Base-by-base conservation (phyloP, 257 asterid species). In the Petunia secreta region DNA sequence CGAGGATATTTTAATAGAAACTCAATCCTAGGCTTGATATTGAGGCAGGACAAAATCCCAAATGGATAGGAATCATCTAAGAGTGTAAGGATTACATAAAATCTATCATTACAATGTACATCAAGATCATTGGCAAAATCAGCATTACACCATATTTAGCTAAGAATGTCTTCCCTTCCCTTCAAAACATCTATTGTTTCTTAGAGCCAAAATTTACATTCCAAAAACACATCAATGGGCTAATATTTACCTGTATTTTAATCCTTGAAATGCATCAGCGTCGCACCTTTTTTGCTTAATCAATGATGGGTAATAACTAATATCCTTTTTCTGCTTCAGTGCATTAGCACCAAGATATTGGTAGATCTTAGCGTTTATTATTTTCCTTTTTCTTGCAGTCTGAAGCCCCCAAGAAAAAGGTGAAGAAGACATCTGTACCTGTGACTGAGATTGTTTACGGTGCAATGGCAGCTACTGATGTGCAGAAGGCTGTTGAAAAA, bases 321-420 rank as follows among this genome's bases (percentile, higher is more conserved):
- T 48, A 50, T 71, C 50, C 13, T 48, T 10, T 5, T 50, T 48
- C 8, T 63, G 8, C 14, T 14, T 34, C 44, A 1, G 44, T 10
- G 77, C 11, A 10, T 50, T 71, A 50, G 46, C 77, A 48, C 46
- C 11, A 34, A 6, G 62, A 50, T 73, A 46, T 13, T 0, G 5
- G 62, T 71, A 0, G 10, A 73, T 5, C 36, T 50, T 34, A 10
- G 38, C 5, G 10, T 77, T 46, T 2, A 5, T 75, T 34, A 8
- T 74, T 25, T 5, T 53, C 43, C 75, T 50, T 25, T 50, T 8
- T 73, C 14, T 73, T 36, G 52, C 81, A 83, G 87, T 84, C 74
- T 83, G 97, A 92, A 77, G 92, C 90, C 79, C 93, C 98, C 9
- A 96, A 92, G 97, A 94, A 90, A 77, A 96, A 92, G 91, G 98